Evolutionary conservation across 108 stramenopile species (phyloP), one percentile per base, ranked within the genome.

Genomic region (Chaetoceros tenuissimus): DNA sequence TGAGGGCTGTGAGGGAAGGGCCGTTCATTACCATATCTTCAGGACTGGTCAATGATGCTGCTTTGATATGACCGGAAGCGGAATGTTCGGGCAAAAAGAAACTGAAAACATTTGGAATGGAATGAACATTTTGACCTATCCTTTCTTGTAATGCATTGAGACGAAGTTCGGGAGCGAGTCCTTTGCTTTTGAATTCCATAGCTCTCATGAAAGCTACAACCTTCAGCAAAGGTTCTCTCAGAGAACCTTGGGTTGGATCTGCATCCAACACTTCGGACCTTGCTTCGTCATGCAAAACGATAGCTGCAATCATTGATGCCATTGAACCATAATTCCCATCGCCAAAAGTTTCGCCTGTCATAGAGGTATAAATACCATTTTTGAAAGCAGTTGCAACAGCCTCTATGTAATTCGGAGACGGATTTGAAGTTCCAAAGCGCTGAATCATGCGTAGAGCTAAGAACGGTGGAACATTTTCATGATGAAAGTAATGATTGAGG

Each of bases 21-120:
- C 29, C 31, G 3, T 54, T 48, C 10, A 56, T 23, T 2, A 62
- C 46, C 51, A 51, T 40, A 17, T 44, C 21, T 50, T 72, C 77
- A n/a, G 72, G 77, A 57, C 40, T 20, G 22, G 62, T 60, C 19
- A 73, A 59, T 26, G 63, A 55, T 30, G 67, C 75, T 20, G 47
- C 50, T 3, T 50, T 59, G 34, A 68, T 50, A 44, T 53, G 63
- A 21, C 75, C 75, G 24, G 28, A 30, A 45, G 82, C 74, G 23
- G 22, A 24, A 48, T 76, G 79, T 44, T 77, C 71, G 17, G 84
- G 78, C 17, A 67, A 40, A 24, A 70, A 71, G 48, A 68, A 81
- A 18, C 63, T 65, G 59, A 81, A 81, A 2, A 81, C 76, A 21
- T 60, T 75, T 22, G 73, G 80, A 34, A 75, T 63, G 20, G 54